phyloP scores from a whole-genome alignment of 73 alveolate genomes.

The Durusdinium trenchii region DNA sequence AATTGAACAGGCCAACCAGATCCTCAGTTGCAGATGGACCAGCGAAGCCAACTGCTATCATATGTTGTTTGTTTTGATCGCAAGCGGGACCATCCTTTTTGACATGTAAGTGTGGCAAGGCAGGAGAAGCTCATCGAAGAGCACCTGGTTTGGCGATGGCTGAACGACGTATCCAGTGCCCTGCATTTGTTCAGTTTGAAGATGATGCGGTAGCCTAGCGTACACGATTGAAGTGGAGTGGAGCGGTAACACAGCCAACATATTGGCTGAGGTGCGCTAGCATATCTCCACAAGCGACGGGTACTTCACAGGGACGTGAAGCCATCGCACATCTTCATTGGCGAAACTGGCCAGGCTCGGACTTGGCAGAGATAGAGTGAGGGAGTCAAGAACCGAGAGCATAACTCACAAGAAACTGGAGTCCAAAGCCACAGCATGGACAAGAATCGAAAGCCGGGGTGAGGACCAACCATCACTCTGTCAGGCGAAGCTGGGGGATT shows the following conservation, averaged over 20 bases:
- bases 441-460: too few relatives aligned
- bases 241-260: background rate
- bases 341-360: slow-evolving; percentile 75
- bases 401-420: too few relatives aligned
- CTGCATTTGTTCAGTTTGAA: background rate
- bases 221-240: background rate
- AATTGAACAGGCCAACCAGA: slow-evolving; percentile 70
- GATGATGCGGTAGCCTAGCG: background rate
- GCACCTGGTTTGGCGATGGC: slow-evolving; percentile 89
- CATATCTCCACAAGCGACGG: slow-evolving; percentile 80
- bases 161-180: slow-evolving; percentile 66
- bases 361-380: background rate
- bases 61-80: background rate
- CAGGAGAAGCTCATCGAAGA: slow-evolving; percentile 79
- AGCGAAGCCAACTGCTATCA: background rate
- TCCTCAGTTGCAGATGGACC: background rate
- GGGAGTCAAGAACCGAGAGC: background rate
- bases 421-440: too few relatives aligned
- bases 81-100: background rate
- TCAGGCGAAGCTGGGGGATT: slow-evolving; percentile 91
- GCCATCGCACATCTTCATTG: slow-evolving; percentile 93
- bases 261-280: slow-evolving; percentile 51
- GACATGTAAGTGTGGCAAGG: background rate
- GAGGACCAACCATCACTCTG: background rate
- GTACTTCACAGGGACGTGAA: slow-evolving; percentile 83